phyloP scores from a whole-genome alignment of 768 basidiomycete species.

The Mycena capillaripes region DNA sequence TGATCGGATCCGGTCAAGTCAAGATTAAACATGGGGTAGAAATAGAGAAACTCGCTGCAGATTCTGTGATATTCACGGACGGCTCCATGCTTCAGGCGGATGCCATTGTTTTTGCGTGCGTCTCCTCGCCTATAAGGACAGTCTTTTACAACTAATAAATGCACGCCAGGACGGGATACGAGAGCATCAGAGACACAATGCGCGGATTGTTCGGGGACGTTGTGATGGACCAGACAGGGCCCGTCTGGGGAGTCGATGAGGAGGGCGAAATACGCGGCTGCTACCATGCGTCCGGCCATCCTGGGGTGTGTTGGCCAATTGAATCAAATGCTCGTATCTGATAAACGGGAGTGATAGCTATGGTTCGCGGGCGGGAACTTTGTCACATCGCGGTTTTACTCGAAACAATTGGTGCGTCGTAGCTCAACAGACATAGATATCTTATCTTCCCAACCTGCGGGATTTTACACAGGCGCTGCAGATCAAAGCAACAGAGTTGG shows the following conservation, averaged over 20 bases:
- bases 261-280: constrained; percentile 22
- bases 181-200: constrained; percentile 17
- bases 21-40: constrained; percentile 68
- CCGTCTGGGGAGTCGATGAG: constrained; percentile 17
- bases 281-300: constrained; percentile 16
- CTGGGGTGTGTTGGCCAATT: constrained; percentile 6
- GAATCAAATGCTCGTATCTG: neutral
- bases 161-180: neutral
- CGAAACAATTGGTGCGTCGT: constrained; percentile 17
- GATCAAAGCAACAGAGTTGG: constrained; percentile 20
- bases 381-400: constrained; percentile 9
- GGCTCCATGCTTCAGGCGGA: constrained; percentile 56
- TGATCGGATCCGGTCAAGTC: constrained; percentile 67
- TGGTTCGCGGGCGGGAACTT: constrained; percentile 19
- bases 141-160: too few species aligned
- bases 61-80: constrained; percentile 53
- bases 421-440: neutral
- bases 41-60: constrained; percentile 50
- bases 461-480: neutral
- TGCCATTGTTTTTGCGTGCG: constrained; percentile 60
- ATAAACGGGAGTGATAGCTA: neutral
- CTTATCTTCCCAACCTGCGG: neutral
- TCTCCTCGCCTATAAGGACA: neutral
- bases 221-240: constrained; percentile 8
- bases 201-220: constrained; percentile 18